Evolutionary conservation across 2,329 filamentous ascomycete genomes (phyloP), one percentile per base, ranked within the genome.

Genomic region (Cordyceps farinosa): DNA sequence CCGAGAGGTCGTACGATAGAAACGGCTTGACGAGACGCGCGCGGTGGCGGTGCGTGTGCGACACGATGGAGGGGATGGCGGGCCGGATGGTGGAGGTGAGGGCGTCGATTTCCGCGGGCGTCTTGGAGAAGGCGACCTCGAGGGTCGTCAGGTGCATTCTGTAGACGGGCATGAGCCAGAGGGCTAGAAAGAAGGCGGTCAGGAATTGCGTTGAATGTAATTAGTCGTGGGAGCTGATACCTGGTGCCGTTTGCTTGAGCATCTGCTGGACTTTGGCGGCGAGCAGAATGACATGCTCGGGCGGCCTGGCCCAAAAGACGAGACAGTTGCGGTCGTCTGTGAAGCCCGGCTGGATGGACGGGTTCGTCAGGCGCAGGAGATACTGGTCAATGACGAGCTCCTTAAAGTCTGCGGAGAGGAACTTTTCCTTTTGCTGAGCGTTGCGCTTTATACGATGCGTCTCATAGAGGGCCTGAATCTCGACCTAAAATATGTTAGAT

Each of bases 271-370:
- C 77, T 63, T 83, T 82, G 2, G 78, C 76, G 3, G 94, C 86
- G 64, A 98, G 77, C 27, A 82, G 77, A 52, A 89, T 80, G 22
- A 97, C 80, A 68, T 89, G 86, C 52, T 85, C 77, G 0, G 93
- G 90, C 17, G 94, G 94, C 7, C 93, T 83, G 3, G 90, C 91
- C 92, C 92, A 97, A 71, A 97, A 88, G 0, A 92, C 90, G 11
- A 97, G 80, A 72, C 93, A 96, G 70, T 97, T 83, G 47, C 94
- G 82, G 48, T 86, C 84, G 72, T 98, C 94, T 58, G 80, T 74
- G 72, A 90, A 96, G 1, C 85, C 86, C 1, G 87, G 88, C 66
- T 91, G 83, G 42, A 88, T 77, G 1, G 82, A 75, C 1, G 84
- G 83, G 50, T 88, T 82, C 67, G 89, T 84, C 38, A 97, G 78